A percentile compares a stretch with the other conserved stretches of the same genome.
Evolutionary conservation across 2,329 filamentous ascomycete genomes (phyloP).

Genomic region (Aureobasidium leucospermi): DNA sequence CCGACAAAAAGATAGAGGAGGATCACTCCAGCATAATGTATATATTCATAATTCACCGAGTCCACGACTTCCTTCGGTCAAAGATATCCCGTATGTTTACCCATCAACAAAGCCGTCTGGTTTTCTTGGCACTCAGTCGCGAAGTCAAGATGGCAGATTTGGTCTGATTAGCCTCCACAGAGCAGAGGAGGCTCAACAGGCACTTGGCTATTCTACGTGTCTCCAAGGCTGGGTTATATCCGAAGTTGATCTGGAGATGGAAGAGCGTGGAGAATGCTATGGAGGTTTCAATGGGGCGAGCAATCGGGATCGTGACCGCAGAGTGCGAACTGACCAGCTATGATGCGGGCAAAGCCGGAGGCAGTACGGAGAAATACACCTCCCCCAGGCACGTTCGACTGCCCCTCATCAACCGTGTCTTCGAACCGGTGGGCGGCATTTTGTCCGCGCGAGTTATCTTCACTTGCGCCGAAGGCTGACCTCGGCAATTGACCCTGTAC

Average conservation of each 20-base stretch:
- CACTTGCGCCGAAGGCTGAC: neutral
- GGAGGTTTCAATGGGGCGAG: neutral
- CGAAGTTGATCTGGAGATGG: neutral
- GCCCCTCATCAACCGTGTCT: neutral
- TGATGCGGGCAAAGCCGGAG: slow-evolving; percentile 6
- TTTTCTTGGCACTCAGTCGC: neutral
- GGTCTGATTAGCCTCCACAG: no score
- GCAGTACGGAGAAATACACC: neutral
- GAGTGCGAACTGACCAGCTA: neutral
- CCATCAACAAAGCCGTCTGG: no score
- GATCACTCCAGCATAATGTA: neutral
- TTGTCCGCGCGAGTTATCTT: slow-evolving; percentile 10
- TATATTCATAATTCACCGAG: neutral
- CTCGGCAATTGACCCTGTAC: slow-evolving; percentile 1
- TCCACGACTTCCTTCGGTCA: neutral
- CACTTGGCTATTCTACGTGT: no score
- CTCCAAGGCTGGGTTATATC: neutral
- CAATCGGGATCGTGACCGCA: neutral
- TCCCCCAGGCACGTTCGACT: neutral
- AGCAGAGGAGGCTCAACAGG: no score
- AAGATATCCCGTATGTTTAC: slow-evolving; percentile 2
- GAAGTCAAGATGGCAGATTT: neutral
- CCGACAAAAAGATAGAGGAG: neutral
- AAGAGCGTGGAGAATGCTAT: neutral
- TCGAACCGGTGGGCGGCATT: slow-evolving; percentile 2